These are phyloP conservation scores for Pestalotiopsis sp. DNA, from an alignment of 2,329 filamentous ascomycete genomes.

Conservation along the genomic window DNA sequence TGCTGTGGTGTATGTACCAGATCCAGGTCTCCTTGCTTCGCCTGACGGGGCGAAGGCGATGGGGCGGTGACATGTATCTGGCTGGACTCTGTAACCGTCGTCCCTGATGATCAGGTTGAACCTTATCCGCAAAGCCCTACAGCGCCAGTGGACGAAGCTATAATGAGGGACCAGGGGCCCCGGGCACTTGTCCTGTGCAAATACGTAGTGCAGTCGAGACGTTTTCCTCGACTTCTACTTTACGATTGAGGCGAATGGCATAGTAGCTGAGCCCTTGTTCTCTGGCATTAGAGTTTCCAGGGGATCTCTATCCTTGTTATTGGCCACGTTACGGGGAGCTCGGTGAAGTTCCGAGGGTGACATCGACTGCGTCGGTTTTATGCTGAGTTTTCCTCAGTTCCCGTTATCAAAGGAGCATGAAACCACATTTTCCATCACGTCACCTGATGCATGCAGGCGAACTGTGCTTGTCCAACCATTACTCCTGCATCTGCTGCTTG, in stretches of 20 bases:
- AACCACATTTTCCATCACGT: neutral
- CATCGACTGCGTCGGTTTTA: neutral
- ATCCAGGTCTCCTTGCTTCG: neutral
- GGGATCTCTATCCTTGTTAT: conserved; percentile 21
- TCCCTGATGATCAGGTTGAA: neutral
- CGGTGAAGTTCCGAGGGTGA: neutral
- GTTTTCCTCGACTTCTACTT: neutral
- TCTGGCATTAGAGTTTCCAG: conserved; percentile 15
- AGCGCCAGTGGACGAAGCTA: neutral
- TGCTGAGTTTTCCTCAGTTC: neutral
- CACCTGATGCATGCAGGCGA: neutral
- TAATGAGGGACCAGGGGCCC: conserved; percentile 3
- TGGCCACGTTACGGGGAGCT: conserved; percentile 4
- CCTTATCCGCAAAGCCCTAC: neutral
- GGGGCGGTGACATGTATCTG: neutral
- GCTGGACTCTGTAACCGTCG: neutral
- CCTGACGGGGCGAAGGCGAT: neutral
- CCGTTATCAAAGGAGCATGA: neutral
- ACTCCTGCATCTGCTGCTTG: neutral
- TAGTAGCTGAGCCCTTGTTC: neutral
- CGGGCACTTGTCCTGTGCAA: neutral
- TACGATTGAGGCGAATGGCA: neutral
- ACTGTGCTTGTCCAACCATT: neutral
- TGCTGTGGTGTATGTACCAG: neutral
- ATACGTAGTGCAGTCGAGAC: neutral